Evolutionary conservation across 75 land plant species (phyloP).

Genomic region (Picea glauca): DNA sequence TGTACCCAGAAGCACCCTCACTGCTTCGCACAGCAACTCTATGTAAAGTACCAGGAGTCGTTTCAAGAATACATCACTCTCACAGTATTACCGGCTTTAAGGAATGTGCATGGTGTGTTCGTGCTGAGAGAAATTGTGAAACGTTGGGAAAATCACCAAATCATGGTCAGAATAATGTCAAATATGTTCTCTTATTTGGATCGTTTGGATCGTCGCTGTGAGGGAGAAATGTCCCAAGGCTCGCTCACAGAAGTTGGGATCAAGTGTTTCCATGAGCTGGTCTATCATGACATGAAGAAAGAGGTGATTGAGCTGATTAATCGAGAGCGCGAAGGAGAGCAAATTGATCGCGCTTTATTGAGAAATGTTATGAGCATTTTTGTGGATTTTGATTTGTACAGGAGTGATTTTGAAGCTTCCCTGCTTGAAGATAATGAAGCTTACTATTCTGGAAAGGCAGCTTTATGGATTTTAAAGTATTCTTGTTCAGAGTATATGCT

Average conservation of each 20-base stretch:
- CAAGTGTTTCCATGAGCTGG: conserved; percentile 61
- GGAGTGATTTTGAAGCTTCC: conserved; percentile 68
- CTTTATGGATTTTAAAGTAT: conserved; percentile 87
- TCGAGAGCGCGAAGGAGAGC: too few species aligned
- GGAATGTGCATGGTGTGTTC: conserved; percentile 74
- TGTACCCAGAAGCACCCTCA: too few species aligned
- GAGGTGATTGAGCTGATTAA: conserved; percentile 59
- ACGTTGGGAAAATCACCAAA: conserved; percentile 28
- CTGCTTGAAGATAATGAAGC: conserved; percentile 76
- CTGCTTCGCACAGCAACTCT: too few species aligned
- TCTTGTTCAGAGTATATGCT: conserved; percentile 95
- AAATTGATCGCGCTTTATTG: too few species aligned
- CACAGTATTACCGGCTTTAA: conserved; percentile 47
- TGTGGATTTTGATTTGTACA: conserved; percentile 32
- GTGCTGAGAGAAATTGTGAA: conserved; percentile 84
- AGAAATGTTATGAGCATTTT: too few species aligned
- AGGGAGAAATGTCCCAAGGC: conserved; percentile 73
- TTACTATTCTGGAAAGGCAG: conserved; percentile 77
- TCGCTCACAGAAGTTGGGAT: conserved; percentile 31
- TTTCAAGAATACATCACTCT: too few species aligned
- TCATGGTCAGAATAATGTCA: conserved; percentile 91
- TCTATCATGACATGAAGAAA: conserved; percentile 55
- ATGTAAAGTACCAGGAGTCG: too few species aligned
- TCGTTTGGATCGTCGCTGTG: conserved; percentile 46
- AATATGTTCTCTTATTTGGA: conserved; percentile 86